phyloP scores from a whole-genome alignment of 805 yeast genomes.

The Starmerella bombi region DNA sequence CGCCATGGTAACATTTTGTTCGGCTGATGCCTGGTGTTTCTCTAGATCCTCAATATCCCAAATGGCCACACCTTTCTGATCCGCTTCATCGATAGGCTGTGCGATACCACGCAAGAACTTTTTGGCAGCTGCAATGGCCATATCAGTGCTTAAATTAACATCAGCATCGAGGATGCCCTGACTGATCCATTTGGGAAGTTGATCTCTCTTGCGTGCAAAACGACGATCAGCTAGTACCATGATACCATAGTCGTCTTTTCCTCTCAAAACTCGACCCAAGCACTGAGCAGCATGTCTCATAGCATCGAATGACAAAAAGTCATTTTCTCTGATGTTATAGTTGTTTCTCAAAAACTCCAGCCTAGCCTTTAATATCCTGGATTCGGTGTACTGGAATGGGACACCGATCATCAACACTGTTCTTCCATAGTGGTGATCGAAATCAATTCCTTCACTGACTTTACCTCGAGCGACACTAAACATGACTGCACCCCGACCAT shows the following conservation, averaged over 20 bases:
- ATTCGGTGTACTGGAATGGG: constrained; percentile 97
- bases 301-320: constrained; percentile 92
- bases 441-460: constrained; percentile 97
- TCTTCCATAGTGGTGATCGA: constrained; percentile 95
- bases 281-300: constrained; percentile 99
- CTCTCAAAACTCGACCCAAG: constrained; percentile 90
- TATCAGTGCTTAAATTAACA: constrained; percentile 82
- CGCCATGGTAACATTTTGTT: neutral
- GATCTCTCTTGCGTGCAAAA: constrained; percentile 71
- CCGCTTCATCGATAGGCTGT: constrained; percentile 79
- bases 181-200: constrained; percentile 93
- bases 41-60: constrained; percentile 52
- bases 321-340: constrained; percentile 84
- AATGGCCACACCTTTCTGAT: constrained; percentile 87
- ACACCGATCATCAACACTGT: constrained; percentile 98
- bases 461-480: constrained; percentile 98
- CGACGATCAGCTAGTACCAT: constrained; percentile 96
- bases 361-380: constrained; percentile 88
- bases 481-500: constrained; percentile 94
- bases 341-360: constrained; percentile 87
- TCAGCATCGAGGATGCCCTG: constrained; percentile 90
- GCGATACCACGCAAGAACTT: constrained; percentile 87
- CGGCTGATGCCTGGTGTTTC: constrained; percentile 13
- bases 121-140: constrained; percentile 91
- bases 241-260: constrained; percentile 96